Evolutionary conservation across 495 filamentous ascomycete species (phyloP), one percentile per base, ranked within the genome.

Genomic region (Astrothelium macrocarpum): DNA sequence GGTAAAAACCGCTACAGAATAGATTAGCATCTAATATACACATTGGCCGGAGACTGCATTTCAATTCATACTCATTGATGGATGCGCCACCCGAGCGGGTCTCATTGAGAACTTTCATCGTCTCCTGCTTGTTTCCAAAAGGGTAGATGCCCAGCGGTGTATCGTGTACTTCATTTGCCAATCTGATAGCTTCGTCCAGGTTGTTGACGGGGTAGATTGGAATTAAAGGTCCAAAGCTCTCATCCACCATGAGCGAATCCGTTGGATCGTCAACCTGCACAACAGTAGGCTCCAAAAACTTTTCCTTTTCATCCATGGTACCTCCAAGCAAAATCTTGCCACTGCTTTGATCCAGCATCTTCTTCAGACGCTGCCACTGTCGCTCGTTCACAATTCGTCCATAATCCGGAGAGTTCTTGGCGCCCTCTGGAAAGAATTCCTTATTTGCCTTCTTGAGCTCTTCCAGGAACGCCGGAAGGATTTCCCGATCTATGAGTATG

Each of bases 161-260:
- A 63, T 81, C 82, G 72, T 91, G 83, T 28, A 96, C 84, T 62
- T 78, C 73, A 65, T 90, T 90, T 61, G 90, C 89, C 59, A 89
- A 81, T 39, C 76, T 78, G 71, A 96, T 87, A 26, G 91, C 92
- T 66, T 94, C 84, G 65, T 96, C 89, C 12, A 96, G 76, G 66
- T 84, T 81, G 46, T 87, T 78, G 36, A 91, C 85, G 10, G 90
- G 82, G 32, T 91, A 76, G 62, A 96, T 84, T 59, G 90, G 82
- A 59, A 95, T 87, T 61, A 96, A 80, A 14, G 94, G 94, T 39
- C 92, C 94, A 71, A 97, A 98, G 65, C 85, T 87, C 78, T 98
- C 94, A 59, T 93, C 83, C 60, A 73, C 69, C 68, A 96, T 80
- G 72, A 96, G 78, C 28, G 88, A 82, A 74, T 97, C 94, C 26